Percentiles rank a stretch among this genome's conserved stretches.
Conservation (phyloP, 2,329 filamentous ascomycete species). For the Hyphodiscus sp. region DNA sequence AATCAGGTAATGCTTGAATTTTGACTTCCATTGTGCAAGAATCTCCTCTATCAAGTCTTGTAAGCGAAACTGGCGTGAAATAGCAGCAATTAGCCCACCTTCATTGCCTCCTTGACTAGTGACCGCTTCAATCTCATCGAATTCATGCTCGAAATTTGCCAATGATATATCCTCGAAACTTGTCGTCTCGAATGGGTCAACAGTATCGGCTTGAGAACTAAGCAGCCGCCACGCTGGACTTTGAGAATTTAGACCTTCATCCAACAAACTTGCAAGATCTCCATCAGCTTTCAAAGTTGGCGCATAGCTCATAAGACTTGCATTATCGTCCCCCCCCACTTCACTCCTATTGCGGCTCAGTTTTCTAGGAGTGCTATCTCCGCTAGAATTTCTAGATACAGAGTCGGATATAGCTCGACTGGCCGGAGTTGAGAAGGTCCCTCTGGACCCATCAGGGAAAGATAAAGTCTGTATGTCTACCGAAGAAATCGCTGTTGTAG, state of each 20-base stretch:
- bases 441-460: slow-evolving; percentile 62
- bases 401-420: slow-evolving; percentile 26
- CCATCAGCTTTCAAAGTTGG: slow-evolving; percentile 47
- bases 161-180: slow-evolving; percentile 47
- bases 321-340: slow-evolving; percentile 40
- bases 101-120: slow-evolving; percentile 48
- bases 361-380: slow-evolving; percentile 23
- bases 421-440: slow-evolving; percentile 48
- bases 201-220: slow-evolving; percentile 52
- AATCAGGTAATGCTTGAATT: slow-evolving; percentile 96
- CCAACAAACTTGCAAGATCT: slow-evolving; percentile 77
- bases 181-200: slow-evolving; percentile 54
- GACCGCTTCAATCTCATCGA: slow-evolving; percentile 64
- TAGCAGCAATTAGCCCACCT: slow-evolving; percentile 33
- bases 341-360: slow-evolving; percentile 39
- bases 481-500: slow-evolving; percentile 80
- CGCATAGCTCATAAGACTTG: slow-evolving; percentile 43
- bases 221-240: slow-evolving; percentile 65
- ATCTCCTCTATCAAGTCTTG: slow-evolving; percentile 30
- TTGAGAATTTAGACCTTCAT: slow-evolving; percentile 59
- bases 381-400: slow-evolving; percentile 19
- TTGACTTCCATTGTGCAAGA: slow-evolving; percentile 75
- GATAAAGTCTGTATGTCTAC: slow-evolving; percentile 74
- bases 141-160: slow-evolving; percentile 67
- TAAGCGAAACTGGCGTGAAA: slow-evolving; percentile 6